Percentiles rank a stretch among this genome's conserved stretches.
Conservation (phyloP, 1,139 yeast genomes). For the Debaryomyces robertsiae region DNA sequence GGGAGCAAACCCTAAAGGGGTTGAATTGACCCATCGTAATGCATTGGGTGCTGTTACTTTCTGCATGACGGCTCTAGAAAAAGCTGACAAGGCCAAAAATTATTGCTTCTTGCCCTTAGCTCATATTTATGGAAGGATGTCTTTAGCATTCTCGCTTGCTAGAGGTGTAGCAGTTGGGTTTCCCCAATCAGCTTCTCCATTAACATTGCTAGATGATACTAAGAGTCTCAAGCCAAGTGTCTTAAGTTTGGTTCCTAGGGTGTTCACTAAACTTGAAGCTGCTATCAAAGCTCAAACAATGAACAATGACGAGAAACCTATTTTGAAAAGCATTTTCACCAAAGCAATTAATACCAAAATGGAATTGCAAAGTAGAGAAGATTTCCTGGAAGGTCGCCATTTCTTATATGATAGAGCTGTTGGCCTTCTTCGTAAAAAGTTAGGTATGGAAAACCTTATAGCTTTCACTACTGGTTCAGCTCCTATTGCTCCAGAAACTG, state of each 20-base stretch:
- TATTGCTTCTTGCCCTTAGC: conserved; percentile 65
- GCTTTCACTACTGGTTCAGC: conserved; percentile 43
- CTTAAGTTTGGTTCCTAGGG: conserved; percentile 42
- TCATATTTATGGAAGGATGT: conserved; percentile 62
- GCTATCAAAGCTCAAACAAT: conserved; percentile 48
- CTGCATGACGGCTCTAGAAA: conserved; percentile 19
- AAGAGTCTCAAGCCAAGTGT: conserved; percentile 37
- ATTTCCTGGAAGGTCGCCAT: conserved; percentile 33
- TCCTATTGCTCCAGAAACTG: conserved; percentile 45
- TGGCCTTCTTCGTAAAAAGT: conserved; percentile 30
- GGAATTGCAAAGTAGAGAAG: conserved; percentile 31
- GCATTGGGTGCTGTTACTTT: conserved; percentile 53
- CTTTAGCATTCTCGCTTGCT: conserved; percentile 25
- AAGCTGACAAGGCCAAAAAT: conserved; percentile 13
- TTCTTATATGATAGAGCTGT: conserved; percentile 34
- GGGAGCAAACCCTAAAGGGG: conserved; percentile 71
- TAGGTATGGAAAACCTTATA: conserved; percentile 38
- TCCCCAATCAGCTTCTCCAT: conserved; percentile 42
- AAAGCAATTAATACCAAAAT: conserved; percentile 36
- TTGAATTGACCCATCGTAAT: conserved; percentile 57
- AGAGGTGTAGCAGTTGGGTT: conserved; percentile 40
- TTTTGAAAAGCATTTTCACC: conserved; percentile 26
- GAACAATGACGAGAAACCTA: conserved; percentile 43
- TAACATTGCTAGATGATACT: conserved; percentile 42
- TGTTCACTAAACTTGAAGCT: conserved; percentile 43